Percentiles rank a stretch among this genome's conserved stretches.
Evolutionary conservation across 306 rosid genomes (phyloP).

Genomic region (Castanea mollissima): DNA sequence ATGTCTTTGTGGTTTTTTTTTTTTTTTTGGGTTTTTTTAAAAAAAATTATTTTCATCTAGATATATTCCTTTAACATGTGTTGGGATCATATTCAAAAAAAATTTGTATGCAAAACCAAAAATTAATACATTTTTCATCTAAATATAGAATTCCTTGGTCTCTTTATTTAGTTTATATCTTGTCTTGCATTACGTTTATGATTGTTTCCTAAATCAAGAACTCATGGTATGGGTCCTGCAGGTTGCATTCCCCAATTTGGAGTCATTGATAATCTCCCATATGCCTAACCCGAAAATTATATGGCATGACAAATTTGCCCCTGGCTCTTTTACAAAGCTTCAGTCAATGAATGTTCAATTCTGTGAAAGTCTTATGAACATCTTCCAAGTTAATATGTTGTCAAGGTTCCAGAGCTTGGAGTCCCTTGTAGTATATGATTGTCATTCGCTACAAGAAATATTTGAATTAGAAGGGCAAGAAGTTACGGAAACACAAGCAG

Average conservation of each 20-base stretch:
- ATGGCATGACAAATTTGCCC: slow-evolving; percentile 1
- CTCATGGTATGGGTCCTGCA: neutral
- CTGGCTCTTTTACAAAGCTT: slow-evolving; percentile 14
- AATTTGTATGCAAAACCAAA: too few species aligned
- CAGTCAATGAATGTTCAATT: neutral
- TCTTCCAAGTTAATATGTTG: slow-evolving; percentile 8
- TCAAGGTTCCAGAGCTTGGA: neutral
- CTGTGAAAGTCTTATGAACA: slow-evolving; percentile 12
- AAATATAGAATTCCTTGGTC: too few species aligned
- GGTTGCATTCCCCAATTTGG: slow-evolving; percentile 18
- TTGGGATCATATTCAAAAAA: too few species aligned
- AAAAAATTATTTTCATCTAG: too few species aligned
- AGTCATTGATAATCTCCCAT: slow-evolving; percentile 1
- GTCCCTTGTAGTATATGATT: neutral
- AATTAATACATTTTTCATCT: too few species aligned
- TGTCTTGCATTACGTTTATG: too few species aligned
- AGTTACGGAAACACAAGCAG: neutral
- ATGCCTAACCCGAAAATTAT: slow-evolving; percentile 3
- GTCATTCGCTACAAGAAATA: slow-evolving; percentile 7
- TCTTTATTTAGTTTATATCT: too few species aligned
- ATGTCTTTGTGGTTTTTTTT: too few species aligned
- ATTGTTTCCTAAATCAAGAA: neutral
- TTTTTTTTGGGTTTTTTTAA: too few species aligned
- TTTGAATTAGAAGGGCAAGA: neutral
- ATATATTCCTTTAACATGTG: too few species aligned